Evolutionary conservation across 768 basidiomycete species (phyloP).

Genomic region (Boletus rubroflammeus): DNA sequence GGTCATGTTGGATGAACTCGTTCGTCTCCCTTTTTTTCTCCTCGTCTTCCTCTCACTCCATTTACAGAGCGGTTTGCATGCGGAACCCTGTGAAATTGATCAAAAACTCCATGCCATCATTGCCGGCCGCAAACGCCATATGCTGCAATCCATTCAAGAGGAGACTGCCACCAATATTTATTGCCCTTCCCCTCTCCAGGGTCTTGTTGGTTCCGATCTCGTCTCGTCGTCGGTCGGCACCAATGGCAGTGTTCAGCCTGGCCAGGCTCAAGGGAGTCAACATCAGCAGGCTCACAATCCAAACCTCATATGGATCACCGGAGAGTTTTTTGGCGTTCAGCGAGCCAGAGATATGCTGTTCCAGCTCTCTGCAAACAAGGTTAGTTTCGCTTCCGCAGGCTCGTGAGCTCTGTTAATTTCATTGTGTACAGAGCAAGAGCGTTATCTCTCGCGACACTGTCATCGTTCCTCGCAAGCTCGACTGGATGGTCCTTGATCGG

Average conservation of each 20-base stretch:
- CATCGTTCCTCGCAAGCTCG: constrained; percentile 92
- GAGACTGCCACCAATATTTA: constrained; percentile 98
- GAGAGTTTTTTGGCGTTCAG: constrained; percentile 95
- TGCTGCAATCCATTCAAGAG: constrained; percentile 90
- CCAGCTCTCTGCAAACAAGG: constrained; percentile 85
- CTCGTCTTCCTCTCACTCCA: not conserved
- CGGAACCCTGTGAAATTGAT: constrained; percentile 91
- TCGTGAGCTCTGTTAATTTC: not conserved
- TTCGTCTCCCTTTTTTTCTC: constrained; percentile 38
- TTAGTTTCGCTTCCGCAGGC: constrained; percentile 23
- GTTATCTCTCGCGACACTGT: constrained; percentile 92
- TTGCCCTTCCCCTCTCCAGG: constrained; percentile 85
- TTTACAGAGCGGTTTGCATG: constrained; percentile 79
- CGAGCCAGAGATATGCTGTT: constrained; percentile 93
- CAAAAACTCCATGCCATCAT: constrained; percentile 91
- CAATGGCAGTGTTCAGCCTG: constrained; percentile 33
- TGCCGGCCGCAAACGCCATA: constrained; percentile 81
- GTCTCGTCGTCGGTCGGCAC: constrained; percentile 36
- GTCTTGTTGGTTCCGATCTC: constrained; percentile 70
- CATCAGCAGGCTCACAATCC: constrained; percentile 48
- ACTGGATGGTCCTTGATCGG: constrained; percentile 99
- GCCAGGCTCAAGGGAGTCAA: constrained; percentile 19
- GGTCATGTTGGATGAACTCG: constrained; percentile 94
- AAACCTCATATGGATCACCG: constrained; percentile 93
- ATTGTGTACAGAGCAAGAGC: constrained; percentile 63